Base-by-base conservation (phyloP, 768 basidiomycete genomes). In the Boletus vinaceobasis region DNA sequence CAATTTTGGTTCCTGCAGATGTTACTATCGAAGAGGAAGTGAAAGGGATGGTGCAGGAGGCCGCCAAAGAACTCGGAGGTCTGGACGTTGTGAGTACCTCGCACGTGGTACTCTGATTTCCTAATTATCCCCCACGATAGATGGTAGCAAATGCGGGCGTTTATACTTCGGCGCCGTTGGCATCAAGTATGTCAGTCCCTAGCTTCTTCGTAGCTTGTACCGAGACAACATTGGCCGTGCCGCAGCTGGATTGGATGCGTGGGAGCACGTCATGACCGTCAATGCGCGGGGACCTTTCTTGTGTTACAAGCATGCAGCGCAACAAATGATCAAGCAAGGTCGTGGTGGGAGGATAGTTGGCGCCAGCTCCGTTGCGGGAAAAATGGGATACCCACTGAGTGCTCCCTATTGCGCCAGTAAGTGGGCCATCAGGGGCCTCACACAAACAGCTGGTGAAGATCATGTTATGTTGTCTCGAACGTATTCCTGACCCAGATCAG, bases 291-390 rank as follows among this genome's bases (percentile, higher is more conserved):
- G 82, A 43, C 70, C 76, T 3, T 84, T 80, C 69, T 74, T 81
- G 55, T 85, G 82, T 63, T 86, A 84, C 47, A 81, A 84, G 43
- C 76, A 84, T 56, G 85, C 83, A 2, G 83, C 81, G 15, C 71
- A 72, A 57, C 77, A 80, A 61, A 86, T 86, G 85, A 74, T 83
- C 21, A 53, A 65, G 7, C 79, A 79, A 68, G 74, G 76, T 0
- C 66, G 66, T 7, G 76, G 80, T 11, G 80, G 84, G 1, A 71
- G 78, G 19, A 81, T 86, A 53, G 74, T 85, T 21, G 78, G 84
- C 2, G 62, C 62, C 6, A 58, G 62, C 17, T 64, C 63, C 4
- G 1, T 40, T n/a, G 36, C 14, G 0, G 60, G 56, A 7, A 56
- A 49, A 13, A 11, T 23, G 1, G 50, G 44, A 4, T 2, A 8